Percentiles rank a stretch among this genome's conserved stretches.
Conservation (phyloP, 768 basidiomycete genomes). For the Hygrocybe coccinea region DNA sequence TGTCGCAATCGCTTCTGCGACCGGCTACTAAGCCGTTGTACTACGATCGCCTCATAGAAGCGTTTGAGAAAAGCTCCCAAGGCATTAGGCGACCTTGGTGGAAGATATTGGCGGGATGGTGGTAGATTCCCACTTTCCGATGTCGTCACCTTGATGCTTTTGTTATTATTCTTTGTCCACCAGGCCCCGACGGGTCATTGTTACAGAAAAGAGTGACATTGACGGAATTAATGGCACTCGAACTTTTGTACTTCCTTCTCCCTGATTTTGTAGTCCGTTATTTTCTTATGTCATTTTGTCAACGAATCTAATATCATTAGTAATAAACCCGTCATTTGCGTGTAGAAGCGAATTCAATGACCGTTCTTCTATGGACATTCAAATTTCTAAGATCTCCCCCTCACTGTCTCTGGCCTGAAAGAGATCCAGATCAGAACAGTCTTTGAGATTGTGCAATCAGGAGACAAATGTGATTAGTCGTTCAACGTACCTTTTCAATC, state of each 20-base stretch:
- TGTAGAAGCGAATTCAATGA: not conserved
- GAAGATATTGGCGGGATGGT: slow-evolving; percentile 72
- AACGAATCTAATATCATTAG: too few relatives aligned
- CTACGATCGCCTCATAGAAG: slow-evolving; percentile 69
- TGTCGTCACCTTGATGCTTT: too few relatives aligned
- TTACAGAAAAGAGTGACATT: too few relatives aligned
- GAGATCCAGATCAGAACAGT: not conserved
- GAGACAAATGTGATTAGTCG: not conserved
- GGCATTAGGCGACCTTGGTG: slow-evolving; percentile 80
- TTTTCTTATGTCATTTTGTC: too few relatives aligned
- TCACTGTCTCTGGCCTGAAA: slow-evolving; percentile 64
- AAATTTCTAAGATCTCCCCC: slow-evolving; percentile 48
- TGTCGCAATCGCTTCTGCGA: slow-evolving; percentile 57
- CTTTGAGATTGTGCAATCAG: not conserved
- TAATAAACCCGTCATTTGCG: not conserved
- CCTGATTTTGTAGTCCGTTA: too few relatives aligned
- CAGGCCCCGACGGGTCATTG: too few relatives aligned
- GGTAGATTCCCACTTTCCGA: too few relatives aligned
- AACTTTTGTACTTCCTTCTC: too few relatives aligned
- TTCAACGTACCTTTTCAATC: slow-evolving; percentile 60
- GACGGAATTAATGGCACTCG: too few relatives aligned
- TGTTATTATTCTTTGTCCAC: too few relatives aligned
- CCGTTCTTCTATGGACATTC: not conserved
- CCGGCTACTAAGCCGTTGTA: slow-evolving; percentile 70
- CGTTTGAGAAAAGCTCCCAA: slow-evolving; percentile 66